A percentile compares a stretch with the other conserved stretches of the same genome.
phyloP scores from a whole-genome alignment of 495 filamentous ascomycete species.

The Podospora tetraspora region DNA sequence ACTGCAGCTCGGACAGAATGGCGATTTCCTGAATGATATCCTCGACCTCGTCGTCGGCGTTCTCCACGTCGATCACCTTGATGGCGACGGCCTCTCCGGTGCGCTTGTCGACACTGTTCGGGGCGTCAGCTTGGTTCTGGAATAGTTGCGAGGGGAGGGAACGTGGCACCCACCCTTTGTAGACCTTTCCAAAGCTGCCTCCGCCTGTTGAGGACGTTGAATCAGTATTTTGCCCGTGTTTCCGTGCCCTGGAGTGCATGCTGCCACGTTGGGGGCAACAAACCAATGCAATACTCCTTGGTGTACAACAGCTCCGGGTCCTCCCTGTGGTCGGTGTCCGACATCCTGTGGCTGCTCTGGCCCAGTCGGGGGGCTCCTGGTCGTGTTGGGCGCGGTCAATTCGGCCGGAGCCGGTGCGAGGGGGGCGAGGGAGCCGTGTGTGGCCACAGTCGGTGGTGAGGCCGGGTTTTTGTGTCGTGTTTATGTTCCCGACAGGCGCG shows the following conservation, averaged over 20 bases:
- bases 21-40: conserved; percentile 98
- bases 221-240: conserved; percentile 4
- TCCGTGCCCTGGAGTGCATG: not conserved
- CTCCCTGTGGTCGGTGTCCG: conserved; percentile 34
- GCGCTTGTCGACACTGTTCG: conserved; percentile 67
- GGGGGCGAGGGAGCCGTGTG: not conserved
- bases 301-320: conserved; percentile 88
- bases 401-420: not conserved
- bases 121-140: conserved; percentile 27
- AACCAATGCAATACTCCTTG: conserved; percentile 91
- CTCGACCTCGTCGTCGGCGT: conserved; percentile 96
- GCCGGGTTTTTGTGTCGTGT: not conserved
- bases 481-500: not conserved
- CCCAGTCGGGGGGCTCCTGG: not conserved
- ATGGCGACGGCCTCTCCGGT: conserved; percentile 86
- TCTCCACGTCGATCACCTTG: conserved; percentile 97
- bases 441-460: not conserved
- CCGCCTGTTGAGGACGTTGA: conserved; percentile 46
- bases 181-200: conserved; percentile 92
- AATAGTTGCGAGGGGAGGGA: not conserved
- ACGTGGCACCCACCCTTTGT: conserved; percentile 67
- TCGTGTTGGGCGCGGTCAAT: not conserved
- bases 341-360: conserved; percentile 27
- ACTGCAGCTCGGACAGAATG: conserved; percentile 89
- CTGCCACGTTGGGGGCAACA: conserved; percentile 23